Evolutionary conservation across 1,284 basidiomycete species (phyloP).

Genomic region (Ceratorhiza oryzae-sativae): DNA sequence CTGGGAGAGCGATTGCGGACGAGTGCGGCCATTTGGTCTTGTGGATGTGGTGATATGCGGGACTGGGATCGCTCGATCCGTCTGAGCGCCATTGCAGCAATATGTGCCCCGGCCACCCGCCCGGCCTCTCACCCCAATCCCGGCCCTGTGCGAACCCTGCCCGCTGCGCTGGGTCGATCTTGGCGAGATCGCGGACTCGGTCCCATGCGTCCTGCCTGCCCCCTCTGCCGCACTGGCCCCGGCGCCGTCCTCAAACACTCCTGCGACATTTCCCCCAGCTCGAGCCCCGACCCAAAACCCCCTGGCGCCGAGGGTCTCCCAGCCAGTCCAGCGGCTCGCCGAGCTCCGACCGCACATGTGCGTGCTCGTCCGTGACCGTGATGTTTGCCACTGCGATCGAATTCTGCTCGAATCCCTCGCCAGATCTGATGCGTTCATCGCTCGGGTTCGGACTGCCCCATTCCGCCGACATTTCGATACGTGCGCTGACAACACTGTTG

Average conservation of each 20-base stretch:
- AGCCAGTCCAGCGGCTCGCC: not conserved
- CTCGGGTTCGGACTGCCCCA: not conserved
- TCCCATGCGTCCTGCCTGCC: no score
- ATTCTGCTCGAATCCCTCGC: not conserved
- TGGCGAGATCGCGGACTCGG: not conserved
- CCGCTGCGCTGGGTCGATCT: not conserved
- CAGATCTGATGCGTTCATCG: conserved; percentile 1
- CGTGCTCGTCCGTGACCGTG: conserved; percentile 6
- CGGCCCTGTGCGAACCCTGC: conserved; percentile 32
- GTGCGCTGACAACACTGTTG: not conserved
- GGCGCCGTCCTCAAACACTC: not conserved
- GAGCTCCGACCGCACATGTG: conserved; percentile 37
- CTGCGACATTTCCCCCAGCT: not conserved
- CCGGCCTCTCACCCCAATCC: conserved; percentile 31
- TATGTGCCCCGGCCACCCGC: not conserved
- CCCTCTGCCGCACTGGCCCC: no score
- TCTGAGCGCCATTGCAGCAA: conserved; percentile 5
- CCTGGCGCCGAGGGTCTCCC: conserved; percentile 9
- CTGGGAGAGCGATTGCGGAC: conserved; percentile 21
- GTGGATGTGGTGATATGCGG: conserved; percentile 11
- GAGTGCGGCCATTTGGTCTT: conserved; percentile 27
- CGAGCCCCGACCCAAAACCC: conserved; percentile 5
- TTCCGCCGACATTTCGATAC: conserved; percentile 7
- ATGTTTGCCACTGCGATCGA: conserved; percentile 4
- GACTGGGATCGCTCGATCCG: conserved; percentile 13